Evolutionary conservation across 1,284 basidiomycete species (phyloP), one percentile per base, ranked within the genome.

Genomic region (Polyporus tsugae): DNA sequence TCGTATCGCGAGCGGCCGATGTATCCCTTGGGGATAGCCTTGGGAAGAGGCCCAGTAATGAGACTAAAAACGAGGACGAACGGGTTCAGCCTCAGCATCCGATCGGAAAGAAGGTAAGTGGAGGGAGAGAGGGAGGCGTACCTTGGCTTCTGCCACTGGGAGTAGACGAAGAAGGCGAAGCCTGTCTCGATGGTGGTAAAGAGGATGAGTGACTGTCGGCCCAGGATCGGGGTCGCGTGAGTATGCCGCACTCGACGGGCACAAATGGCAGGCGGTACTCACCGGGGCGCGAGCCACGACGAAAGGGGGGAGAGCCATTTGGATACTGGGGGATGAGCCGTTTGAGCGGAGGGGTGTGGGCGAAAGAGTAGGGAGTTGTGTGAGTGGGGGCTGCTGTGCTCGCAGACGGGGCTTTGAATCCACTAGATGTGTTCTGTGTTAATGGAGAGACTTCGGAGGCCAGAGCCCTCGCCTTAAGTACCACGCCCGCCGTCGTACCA

Each of bases 11-110:
- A 57, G 42, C 68, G 63, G 52, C 75, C 75, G 59, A 76, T 65
- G 67, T 76, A 72, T 35, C 74, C 76, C 67, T 74, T 72, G 49
- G 76, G 75, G 53, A 77, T 77, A 38, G 75, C 75, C 55, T 74
- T 73, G 29, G 71, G 73, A 29, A 76, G 68, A 49, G 75, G 74
- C 35, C 73, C 74, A 2, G 49, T 35, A 62, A 77, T 71, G 44
- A 72, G 46, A 58, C 75, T 77, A 49, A 11, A 35, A 11, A 41
- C 15, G n/a, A n/a, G 22, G 29, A 29, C 46, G 19, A 49, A 55
- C 6, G 15, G 6, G 29, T 6, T 35, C 29, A 35, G 15, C 52
- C 7, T 39, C 29, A 67, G 63, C 15, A 15, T 22, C 35, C 41
- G 58, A n/a, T 11, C 13, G 38, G 7, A n/a, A 29, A 22, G 44